Evolutionary conservation across 441 rosid species (phyloP).

Genomic region (Pelargonium cotyledonis): DNA sequence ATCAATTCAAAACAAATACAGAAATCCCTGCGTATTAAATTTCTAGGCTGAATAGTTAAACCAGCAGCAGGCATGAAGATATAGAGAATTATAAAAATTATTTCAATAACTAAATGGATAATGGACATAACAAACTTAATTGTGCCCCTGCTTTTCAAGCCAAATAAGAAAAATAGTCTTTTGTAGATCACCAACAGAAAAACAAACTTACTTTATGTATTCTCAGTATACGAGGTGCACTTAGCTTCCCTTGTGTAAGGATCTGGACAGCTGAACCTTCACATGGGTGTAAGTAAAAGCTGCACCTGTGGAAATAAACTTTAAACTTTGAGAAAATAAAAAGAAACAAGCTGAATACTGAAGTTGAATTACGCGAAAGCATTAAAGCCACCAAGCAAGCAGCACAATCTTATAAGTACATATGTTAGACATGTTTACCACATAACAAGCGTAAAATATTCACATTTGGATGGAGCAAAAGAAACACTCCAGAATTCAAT

Average conservation of each 20-base stretch:
- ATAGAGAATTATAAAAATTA: background rate
- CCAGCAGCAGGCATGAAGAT: background rate
- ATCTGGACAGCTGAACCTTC: slow-evolving; percentile 84
- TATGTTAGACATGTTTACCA: background rate
- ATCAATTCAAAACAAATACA: background rate
- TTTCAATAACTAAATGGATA: slow-evolving; percentile 3
- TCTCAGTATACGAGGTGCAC: slow-evolving; percentile 97
- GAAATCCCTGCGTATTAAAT: background rate
- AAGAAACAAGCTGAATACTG: background rate
- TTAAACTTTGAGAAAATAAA: background rate
- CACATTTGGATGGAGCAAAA: background rate
- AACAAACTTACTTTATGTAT: slow-evolving; percentile 70
- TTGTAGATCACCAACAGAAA: background rate
- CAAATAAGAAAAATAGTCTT: background rate
- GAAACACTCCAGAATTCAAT: slow-evolving; percentile 3
- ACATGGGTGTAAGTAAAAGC: slow-evolving; percentile 91
- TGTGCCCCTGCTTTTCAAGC: background rate
- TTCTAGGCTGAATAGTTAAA: background rate
- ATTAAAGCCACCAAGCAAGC: slow-evolving; percentile 1
- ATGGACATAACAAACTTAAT: background rate
- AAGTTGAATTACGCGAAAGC: background rate
- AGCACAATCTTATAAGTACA: background rate
- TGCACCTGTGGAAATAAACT: slow-evolving; percentile 59
- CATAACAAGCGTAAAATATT: background rate
- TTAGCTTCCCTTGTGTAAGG: slow-evolving; percentile 90